Evolutionary conservation across 208 protist genomes (phyloP).

Genomic region (Strigomonas oncopelti): DNA sequence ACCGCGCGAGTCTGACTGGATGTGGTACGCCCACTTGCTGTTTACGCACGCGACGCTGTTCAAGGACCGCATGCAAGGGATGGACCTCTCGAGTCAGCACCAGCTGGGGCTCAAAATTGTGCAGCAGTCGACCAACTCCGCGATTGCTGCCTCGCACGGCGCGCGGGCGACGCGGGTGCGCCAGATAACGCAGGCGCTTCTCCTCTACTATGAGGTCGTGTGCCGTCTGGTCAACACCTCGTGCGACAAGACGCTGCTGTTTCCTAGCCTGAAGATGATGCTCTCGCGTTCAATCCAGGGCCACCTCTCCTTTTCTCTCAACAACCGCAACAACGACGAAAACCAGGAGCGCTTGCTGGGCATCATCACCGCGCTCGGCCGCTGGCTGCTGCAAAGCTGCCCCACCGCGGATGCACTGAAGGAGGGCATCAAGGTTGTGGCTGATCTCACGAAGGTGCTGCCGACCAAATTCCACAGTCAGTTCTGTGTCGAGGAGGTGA

Average conservation of each 20-base stretch:
- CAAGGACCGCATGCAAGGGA: slow-evolving; percentile 21
- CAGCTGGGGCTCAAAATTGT: slow-evolving; percentile 34
- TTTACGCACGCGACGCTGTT: slow-evolving; percentile 50
- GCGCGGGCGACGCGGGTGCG: slow-evolving; percentile 14
- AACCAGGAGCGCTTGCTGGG: slow-evolving; percentile 20
- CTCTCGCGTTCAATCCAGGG: slow-evolving; percentile 47
- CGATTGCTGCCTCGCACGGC: slow-evolving; percentile 61
- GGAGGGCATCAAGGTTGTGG: slow-evolving; percentile 29
- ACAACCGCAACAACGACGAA: slow-evolving; percentile 10
- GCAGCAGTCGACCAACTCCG: slow-evolving; percentile 65
- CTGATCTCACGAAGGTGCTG: slow-evolving; percentile 39
- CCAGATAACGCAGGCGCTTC: slow-evolving; percentile 31
- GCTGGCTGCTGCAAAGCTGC: slow-evolving; percentile 18
- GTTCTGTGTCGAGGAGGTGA: slow-evolving; percentile 49
- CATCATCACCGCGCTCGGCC: slow-evolving; percentile 22
- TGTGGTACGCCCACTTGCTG: slow-evolving; percentile 64
- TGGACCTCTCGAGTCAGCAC: slow-evolving; percentile 24
- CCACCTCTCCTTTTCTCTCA: slow-evolving; percentile 13
- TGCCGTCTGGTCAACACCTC: slow-evolving; percentile 19
- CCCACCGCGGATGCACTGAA: slow-evolving; percentile 17
- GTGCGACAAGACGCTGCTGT: slow-evolving; percentile 20
- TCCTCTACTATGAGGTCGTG: slow-evolving; percentile 31
- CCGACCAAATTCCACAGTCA: slow-evolving; percentile 50
- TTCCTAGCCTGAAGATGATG: slow-evolving; percentile 71
- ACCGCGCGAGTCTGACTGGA: slow-evolving; percentile 48